A percentile compares a stretch with the other conserved stretches of the same genome.
Conservation (phyloP, 371 early-diverging fungal species). For the Mortierella sp. region DNA sequence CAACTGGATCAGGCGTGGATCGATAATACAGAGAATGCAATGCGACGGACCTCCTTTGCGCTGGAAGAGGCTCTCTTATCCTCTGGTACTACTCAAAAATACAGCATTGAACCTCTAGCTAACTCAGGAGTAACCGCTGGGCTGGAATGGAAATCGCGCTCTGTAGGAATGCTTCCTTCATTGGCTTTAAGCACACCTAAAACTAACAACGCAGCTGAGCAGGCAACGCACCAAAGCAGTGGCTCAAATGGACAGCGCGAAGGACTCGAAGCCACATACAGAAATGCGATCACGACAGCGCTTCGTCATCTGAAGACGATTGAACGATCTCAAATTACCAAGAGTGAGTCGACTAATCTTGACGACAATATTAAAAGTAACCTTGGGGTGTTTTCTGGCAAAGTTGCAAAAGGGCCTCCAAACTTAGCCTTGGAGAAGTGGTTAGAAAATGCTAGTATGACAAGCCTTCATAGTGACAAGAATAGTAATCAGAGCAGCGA, state of each 20-base stretch:
- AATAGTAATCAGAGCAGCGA: neutral
- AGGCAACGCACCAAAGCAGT: neutral
- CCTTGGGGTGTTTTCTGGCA: too few species aligned
- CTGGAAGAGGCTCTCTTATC: conserved; percentile 34
- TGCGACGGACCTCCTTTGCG: conserved; percentile 18
- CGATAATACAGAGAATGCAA: conserved; percentile 16
- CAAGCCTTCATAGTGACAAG: conserved; percentile 8
- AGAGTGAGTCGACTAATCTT: neutral
- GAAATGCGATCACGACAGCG: conserved; percentile 28
- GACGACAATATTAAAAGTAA: neutral
- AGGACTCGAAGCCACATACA: conserved; percentile 11
- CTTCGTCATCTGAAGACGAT: conserved; percentile 27
- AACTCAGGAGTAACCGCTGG: neutral
- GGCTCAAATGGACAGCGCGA: neutral
- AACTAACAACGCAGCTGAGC: neutral
- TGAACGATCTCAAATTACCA: conserved; percentile 10
- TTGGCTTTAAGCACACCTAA: neutral
- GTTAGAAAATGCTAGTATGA: conserved; percentile 29
- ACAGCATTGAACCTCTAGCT: neutral
- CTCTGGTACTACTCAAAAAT: neutral
- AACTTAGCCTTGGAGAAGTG: conserved; percentile 16
- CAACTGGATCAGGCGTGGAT: conserved; percentile 39
- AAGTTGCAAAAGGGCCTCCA: neutral
- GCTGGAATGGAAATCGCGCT: neutral
- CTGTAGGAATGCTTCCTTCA: conserved; percentile 6